phyloP scores from a whole-genome alignment of 306 rosid species.

The Senna tora region DNA sequence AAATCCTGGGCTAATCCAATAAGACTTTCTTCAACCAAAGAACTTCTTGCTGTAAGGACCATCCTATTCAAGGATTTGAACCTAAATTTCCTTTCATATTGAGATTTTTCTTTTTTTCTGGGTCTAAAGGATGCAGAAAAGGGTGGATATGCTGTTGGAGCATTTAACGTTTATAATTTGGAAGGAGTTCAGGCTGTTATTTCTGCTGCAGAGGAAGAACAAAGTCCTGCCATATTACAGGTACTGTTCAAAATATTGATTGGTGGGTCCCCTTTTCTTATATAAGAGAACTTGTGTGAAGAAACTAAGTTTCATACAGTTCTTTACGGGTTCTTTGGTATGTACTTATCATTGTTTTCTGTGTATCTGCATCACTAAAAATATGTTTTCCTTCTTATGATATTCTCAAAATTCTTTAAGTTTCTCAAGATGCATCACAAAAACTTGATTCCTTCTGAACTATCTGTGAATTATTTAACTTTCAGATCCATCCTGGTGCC shows the following conservation, averaged over 20 bases:
- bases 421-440: neutral
- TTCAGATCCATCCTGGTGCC: constrained; percentile 96
- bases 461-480: constrained; percentile 34
- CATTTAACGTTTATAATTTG: constrained; percentile 94
- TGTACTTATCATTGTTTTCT: neutral
- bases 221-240: constrained; percentile 96
- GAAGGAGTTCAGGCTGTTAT: constrained; percentile 95
- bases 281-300: constrained; percentile 5
- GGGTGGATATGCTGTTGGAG: constrained; percentile 97
- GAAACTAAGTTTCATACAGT: constrained; percentile 9
- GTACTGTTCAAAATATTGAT: constrained; percentile 43
- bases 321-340: constrained; percentile 4
- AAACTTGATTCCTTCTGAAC: constrained; percentile 31
- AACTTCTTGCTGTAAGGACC: constrained; percentile 76
- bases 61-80: constrained; percentile 25
- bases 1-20: constrained; percentile 77
- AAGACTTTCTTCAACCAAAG: constrained; percentile 75
- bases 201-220: constrained; percentile 91
- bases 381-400: constrained; percentile 4
- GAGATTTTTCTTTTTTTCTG: constrained; percentile 4
- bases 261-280: constrained; percentile 12
- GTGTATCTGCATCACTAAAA: constrained; percentile 2
- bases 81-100: constrained; percentile 29
- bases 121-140: constrained; percentile 69
- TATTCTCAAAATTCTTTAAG: constrained; percentile 8